Evolutionary conservation across 208 protist species (phyloP), one percentile per base, ranked within the genome.

Genomic region (Wallacemonas sp.): DNA sequence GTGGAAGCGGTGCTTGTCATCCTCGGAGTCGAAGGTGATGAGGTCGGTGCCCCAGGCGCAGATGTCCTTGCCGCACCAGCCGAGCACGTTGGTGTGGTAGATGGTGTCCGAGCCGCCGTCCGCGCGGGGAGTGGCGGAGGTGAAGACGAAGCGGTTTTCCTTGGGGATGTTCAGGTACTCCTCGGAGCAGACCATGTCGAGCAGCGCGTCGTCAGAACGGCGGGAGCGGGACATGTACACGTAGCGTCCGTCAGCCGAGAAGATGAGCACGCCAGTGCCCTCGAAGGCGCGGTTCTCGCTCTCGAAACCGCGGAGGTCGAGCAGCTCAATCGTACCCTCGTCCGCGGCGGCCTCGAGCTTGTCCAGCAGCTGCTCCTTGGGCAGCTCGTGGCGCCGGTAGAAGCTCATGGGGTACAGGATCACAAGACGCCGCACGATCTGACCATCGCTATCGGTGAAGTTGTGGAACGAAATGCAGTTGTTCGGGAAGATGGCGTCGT

Each of bases 371-470:
- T 87, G 82, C 42, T 66, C 49, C 57, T 81, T 67, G 4, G 86
- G 74, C 7, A 91, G 52, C 70, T 94, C 89, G 45, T 74, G 83
- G 18, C 75, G 74, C 57, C 86, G 89, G 70, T 57, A 76, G n/a
- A 64, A 74, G 61, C 74, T 87, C 86, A 94, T 91, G 18, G 89
- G 89, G 73, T 94, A 94, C 23, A 92, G 71, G 20, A 94, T 73
- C 46, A 89, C 69, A 11, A 91, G n/a, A 50, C 88, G 85, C 20
- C 86, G 82, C 14, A 52, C 74, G 33, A 92, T 83, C 44, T 75
- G 67, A 26, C 84, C 83, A 45, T 77, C 65, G 12, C 50, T 57
- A 66, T 87, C 76, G 39, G 84, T 90, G 75, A 90, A 91, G 77
- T 89, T 80, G 74, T 94, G 89, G 32, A 91, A 81, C 45, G 83